Conservation (phyloP, 208 protist species). For the Trypanosoma lewisi region DNA sequence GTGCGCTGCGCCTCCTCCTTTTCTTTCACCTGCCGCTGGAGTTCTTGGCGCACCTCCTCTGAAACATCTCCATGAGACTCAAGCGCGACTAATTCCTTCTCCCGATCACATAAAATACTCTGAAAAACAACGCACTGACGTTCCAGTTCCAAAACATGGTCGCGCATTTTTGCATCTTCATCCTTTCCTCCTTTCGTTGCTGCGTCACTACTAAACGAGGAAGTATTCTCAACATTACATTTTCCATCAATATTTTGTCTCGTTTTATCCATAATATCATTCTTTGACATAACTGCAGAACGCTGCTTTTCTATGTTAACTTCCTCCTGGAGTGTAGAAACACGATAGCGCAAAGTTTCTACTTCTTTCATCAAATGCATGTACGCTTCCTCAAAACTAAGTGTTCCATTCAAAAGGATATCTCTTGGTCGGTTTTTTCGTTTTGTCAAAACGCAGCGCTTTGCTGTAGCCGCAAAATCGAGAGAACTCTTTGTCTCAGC, state of each 20-base stretch:
- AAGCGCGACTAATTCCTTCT: constrained; percentile 20
- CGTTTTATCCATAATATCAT: background rate
- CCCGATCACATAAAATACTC: constrained; percentile 18
- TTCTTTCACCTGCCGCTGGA: constrained; percentile 11
- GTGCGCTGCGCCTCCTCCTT: constrained; percentile 13
- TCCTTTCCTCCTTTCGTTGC: too few species aligned
- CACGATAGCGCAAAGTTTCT: constrained; percentile 31
- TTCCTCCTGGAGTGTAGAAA: constrained; percentile 34
- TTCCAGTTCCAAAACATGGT: constrained; percentile 19
- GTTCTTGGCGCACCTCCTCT: constrained; percentile 13
- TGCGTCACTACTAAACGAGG: background rate
- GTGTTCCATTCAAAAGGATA: constrained; percentile 13
- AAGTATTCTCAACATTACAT: background rate
- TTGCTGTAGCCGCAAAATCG: constrained; percentile 62
- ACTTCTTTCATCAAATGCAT: constrained; percentile 23
- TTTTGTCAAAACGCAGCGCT: constrained; percentile 51
- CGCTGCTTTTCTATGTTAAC: constrained; percentile 22
- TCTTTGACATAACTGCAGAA: background rate
- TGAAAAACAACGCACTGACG: constrained; percentile 26
- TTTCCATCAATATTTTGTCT: background rate
- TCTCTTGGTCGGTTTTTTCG: constrained; percentile 25
- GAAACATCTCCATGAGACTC: constrained; percentile 8
- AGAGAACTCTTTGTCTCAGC: constrained; percentile 69
- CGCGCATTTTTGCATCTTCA: constrained; percentile 11
- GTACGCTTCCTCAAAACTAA: constrained; percentile 24